Conservation (phyloP, 2,329 filamentous ascomycete species). For the Hypoxylon sp. region DNA sequence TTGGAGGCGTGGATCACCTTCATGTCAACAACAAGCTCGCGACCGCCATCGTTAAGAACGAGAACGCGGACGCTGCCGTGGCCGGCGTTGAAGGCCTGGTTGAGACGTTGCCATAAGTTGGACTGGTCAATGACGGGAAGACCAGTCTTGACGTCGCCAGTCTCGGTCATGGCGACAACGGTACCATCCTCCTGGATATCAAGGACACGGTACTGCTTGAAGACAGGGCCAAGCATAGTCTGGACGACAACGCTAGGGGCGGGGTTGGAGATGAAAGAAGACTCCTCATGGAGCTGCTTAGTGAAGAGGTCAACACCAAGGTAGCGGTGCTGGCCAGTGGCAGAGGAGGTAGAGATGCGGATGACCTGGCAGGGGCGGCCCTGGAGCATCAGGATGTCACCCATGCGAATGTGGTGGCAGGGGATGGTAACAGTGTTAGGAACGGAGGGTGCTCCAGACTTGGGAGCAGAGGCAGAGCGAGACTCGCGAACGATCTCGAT, state of each 20-base stretch:
- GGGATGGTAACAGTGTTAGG: conserved; percentile 97
- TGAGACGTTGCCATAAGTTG: conserved; percentile 84
- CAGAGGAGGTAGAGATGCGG: conserved; percentile 97
- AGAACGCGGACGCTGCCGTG: conserved; percentile 94
- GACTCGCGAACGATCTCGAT: conserved; percentile 63
- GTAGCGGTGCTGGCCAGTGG: conserved; percentile 99
- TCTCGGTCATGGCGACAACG: conserved; percentile 98
- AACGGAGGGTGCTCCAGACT: conserved; percentile 51
- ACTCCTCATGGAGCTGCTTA: conserved; percentile 99
- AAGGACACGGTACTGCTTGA: conserved; percentile 99
- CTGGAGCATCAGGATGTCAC: conserved; percentile 98
- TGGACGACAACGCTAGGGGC: conserved; percentile 96
- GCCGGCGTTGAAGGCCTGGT: conserved; percentile 87
- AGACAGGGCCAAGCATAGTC: conserved; percentile 99
- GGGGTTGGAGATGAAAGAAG: conserved; percentile 96
- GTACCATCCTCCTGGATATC: conserved; percentile 90
- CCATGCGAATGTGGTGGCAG: conserved; percentile 99
- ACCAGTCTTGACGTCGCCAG: conserved; percentile 96
- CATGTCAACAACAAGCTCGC: conserved; percentile 97
- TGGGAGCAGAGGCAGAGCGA: conserved; percentile 53
- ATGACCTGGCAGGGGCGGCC: conserved; percentile 99
- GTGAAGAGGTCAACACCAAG: conserved; percentile 99
- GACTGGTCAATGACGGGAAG: conserved; percentile 96
- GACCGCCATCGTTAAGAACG: conserved; percentile 92
- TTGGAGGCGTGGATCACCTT: conserved; percentile 92